Evolutionary conservation across 106 monocot genomes (phyloP), one percentile per base, ranked within the genome.

Genomic region (Phalaenopsis aphrodite): DNA sequence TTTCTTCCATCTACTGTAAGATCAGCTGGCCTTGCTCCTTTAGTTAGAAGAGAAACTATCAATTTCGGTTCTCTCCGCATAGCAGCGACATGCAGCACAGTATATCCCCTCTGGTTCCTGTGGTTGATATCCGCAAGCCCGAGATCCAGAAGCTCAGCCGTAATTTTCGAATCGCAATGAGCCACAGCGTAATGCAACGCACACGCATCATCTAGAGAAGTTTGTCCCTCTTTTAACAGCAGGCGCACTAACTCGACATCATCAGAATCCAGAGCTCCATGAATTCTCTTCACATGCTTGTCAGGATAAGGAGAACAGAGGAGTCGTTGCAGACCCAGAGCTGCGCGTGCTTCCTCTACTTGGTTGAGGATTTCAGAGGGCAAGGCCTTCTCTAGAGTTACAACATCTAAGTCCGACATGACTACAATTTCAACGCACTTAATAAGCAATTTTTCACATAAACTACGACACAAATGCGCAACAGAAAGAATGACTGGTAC

Each of bases 111-210:
- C 3, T 5, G 67, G 72, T 99, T 89, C 77, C 84, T 89, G 47
- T 72, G 86, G 46, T 95, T 99, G 49, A 99, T 88, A 88, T 99
- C 88, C 45, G 91, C 89, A 38, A 89, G 55, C 14, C 83, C 89
- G 43, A 88, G 80, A 68, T 94, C 89, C n/a, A 99, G 76, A 82
- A 99, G 83, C 76, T 88, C 88, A 10, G 79, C 81, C 0, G 88
- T 84, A 3, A 89, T 90, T 68, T 98, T 98, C 0, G 84, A 75
- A 41, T 92, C 88, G 47, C 98, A 94, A 67, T 92, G 78, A 19
- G 88, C 85, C 9, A 95, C 93, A 1, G 98, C 94, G 74, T 99
- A 95, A 65, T 99, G 98, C 38, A 99, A 75, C 0, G 91, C 94
- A 84, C 58, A 93, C 3, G 98, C 88, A 83, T 89, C 98, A 72